These are phyloP conservation scores for Prunus armeniaca DNA, from an alignment of 306 rosid species.

Conservation along the genomic window DNA sequence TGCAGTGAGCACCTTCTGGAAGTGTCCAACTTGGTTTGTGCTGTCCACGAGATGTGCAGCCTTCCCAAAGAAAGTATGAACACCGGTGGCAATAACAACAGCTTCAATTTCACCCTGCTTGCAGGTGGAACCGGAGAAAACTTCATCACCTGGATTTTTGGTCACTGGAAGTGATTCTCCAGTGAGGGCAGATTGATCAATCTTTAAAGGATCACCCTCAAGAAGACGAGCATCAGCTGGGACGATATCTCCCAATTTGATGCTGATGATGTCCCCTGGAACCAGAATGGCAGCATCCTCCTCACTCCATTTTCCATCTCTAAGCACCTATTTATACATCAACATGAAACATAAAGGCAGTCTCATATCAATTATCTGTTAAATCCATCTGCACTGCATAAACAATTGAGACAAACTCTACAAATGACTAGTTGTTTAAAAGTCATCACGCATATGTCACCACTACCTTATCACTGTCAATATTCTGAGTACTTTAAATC, in stretches of 20 bases:
- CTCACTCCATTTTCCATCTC: slow-evolving; percentile 94
- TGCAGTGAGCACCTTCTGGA: slow-evolving; percentile 88
- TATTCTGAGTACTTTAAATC: background rate
- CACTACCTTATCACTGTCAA: background rate
- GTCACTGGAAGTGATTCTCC: slow-evolving; percentile 99
- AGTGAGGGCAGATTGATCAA: slow-evolving; percentile 94
- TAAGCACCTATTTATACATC: slow-evolving; percentile 59
- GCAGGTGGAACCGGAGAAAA: slow-evolving; percentile 97
- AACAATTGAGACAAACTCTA: background rate
- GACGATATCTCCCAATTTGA: slow-evolving; percentile 89
- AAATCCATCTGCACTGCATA: background rate
- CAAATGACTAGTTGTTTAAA: background rate
- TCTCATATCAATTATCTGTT: background rate
- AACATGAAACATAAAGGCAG: slow-evolving; percentile 18
- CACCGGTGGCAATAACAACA: slow-evolving; percentile 97
- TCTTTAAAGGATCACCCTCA: slow-evolving; percentile 91
- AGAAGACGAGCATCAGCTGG: slow-evolving; percentile 99
- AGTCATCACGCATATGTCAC: background rate
- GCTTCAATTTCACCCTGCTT: slow-evolving; percentile 99
- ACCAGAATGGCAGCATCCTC: slow-evolving; percentile 89
- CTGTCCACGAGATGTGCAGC: slow-evolving; percentile 99
- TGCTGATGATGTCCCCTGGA: slow-evolving; percentile 92
- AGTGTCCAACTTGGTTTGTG: slow-evolving; percentile 99
- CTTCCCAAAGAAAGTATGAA: slow-evolving; percentile 96
- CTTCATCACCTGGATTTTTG: slow-evolving; percentile 84